A percentile compares a stretch with the other conserved stretches of the same genome.
phyloP scores from a whole-genome alignment of 768 basidiomycete genomes.

The Kwoniella sp. region DNA sequence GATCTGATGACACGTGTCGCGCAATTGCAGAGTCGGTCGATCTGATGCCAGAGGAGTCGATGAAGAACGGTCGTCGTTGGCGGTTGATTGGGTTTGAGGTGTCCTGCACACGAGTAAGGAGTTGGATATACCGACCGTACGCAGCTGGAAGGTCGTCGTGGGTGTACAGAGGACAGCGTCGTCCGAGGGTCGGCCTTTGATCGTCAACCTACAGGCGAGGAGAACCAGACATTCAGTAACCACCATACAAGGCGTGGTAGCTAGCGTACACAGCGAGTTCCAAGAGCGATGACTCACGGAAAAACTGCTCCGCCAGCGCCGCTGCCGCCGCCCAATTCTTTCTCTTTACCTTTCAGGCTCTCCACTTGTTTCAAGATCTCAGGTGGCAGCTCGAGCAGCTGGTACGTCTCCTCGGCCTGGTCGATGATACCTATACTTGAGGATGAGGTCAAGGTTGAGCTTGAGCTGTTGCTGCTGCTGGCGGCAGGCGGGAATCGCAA shows the following conservation, averaged over 20 bases:
- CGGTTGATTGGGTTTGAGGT: not conserved
- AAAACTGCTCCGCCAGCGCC: too few relatives aligned
- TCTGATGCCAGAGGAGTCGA: not conserved
- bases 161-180: conserved; percentile 88
- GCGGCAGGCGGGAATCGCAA: conserved; percentile 31
- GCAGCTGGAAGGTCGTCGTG: conserved; percentile 75
- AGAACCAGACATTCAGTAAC: too few relatives aligned
- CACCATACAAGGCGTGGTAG: too few relatives aligned
- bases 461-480: not conserved
- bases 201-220: conserved; percentile 64
- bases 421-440: not conserved
- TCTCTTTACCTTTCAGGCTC: conserved; percentile 1
- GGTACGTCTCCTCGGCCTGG: conserved; percentile 43
- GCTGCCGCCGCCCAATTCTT: conserved; percentile 9
- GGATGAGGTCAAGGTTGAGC: not conserved
- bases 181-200: conserved; percentile 80
- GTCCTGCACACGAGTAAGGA: conserved; percentile 69
- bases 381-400: conserved; percentile 52
- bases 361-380: conserved; percentile 55
- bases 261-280: too few relatives aligned
- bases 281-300: conserved; percentile 47
- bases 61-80: not conserved
- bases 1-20: conserved; percentile 79
- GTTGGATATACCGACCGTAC: conserved; percentile 87
- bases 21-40: conserved; percentile 63